Base-by-base conservation (phyloP, 2,329 filamentous ascomycete genomes). In the Colletotrichum sp. region DNA sequence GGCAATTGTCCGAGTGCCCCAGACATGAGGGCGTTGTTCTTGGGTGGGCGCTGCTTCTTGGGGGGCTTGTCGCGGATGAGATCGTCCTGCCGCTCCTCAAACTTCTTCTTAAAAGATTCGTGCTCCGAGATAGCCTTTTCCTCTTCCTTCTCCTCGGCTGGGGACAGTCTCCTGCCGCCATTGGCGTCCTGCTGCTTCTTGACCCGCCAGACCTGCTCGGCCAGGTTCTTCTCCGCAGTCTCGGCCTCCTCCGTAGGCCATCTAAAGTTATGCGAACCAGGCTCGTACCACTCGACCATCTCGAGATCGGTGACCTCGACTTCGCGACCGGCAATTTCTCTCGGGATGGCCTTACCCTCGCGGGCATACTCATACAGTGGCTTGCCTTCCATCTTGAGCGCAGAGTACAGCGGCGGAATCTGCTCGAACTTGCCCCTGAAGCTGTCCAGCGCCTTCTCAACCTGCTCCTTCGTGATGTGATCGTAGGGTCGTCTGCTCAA, bases 361-460 rank as follows among this genome's bases (percentile, higher is more conserved):
- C 97, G 90, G 24, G 97, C 97, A 83, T 98, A 98, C 84, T 99
- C 96, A 82, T 99, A 99, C 63, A 98, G 88, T 38, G 95, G 94
- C 87, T 98, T 98, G 3, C 97, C 97, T 77, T 98, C 91, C 83
- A 98, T 95, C 83, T 96, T 96, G 75, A 98, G 87, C 12, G 97
- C 97, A 34, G 95, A 98, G 84, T 96, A 99, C 24, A 99, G 90
- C 8, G 96, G 96, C 47, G 97, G 97, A 77, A 94, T 92, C 86
- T 99, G 97, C 86, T 94, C 92, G 79, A 95, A 95, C 78, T 93
- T 93, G 18, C 97, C 97, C 51, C 92, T 89, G 83, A 98, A 98
- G 74, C 88, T 85, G 7, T 87, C 88, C 71, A 98, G 85, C 18
- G 93, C 94, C 80, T 93, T 89, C 83, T 98, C 94, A 0, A 98